Percentiles rank a stretch among this genome's conserved stretches.
Evolutionary conservation across 129 eudicot genomes (phyloP).

Genomic region (Escallonia herrerae): DNA sequence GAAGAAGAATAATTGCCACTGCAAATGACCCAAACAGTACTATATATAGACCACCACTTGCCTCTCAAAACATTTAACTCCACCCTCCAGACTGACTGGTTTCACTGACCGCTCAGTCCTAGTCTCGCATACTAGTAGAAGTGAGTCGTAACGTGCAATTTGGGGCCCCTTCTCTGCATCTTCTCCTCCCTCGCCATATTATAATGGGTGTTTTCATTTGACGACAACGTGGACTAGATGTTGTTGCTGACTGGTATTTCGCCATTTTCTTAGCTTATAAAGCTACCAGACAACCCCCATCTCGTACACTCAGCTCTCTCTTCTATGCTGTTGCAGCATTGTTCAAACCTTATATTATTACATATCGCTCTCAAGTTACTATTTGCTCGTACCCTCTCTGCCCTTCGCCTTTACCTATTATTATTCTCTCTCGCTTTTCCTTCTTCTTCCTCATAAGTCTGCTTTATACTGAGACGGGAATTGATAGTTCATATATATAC

Average conservation of each 20-base stretch:
- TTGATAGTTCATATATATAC: not conserved
- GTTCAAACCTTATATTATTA: slow-evolving; percentile 3
- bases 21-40: not conserved
- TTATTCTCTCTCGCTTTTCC: not conserved
- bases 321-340: not conserved
- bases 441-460: slow-evolving; percentile 9
- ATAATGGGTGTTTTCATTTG: slow-evolving; percentile 13
- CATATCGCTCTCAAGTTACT: slow-evolving; percentile 19
- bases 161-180: not conserved
- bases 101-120: slow-evolving; percentile 1
- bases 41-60: not conserved
- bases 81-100: not conserved
- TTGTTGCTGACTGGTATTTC: slow-evolving; percentile 49
- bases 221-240: slow-evolving; percentile 48
- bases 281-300: slow-evolving; percentile 17
- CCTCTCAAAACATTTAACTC: not conserved
- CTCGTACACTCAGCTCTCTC: not conserved
- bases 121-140: not conserved
- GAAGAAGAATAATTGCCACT: not conserved
- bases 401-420: slow-evolving; percentile 2
- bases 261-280: slow-evolving; percentile 32
- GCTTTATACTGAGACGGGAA: not conserved
- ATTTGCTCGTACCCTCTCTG: slow-evolving; percentile 13
- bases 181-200: not conserved
- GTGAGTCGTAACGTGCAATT: not conserved